Evolutionary conservation across 169 alveolate species (phyloP), one percentile per base, ranked within the genome.

Genomic region (Plasmodium blacklocki): DNA sequence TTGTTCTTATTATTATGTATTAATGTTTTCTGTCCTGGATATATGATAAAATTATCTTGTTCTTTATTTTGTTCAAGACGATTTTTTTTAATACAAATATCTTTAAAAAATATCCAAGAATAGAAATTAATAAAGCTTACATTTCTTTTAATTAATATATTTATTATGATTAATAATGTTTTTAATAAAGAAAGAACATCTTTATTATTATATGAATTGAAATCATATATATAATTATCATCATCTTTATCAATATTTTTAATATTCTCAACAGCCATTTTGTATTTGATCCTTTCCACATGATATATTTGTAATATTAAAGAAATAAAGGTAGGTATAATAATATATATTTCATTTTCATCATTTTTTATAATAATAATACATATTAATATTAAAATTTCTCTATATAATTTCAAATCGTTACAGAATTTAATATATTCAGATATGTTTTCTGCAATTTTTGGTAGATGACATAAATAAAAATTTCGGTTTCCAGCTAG

Each of bases 371-470:
- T 72, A 6, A 86, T 71, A 9, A 86, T 86, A 12, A 56, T 60
- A 58, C 92, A 86, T 26, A 86, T 86, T 2, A 86, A 19, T 23
- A 86, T 71, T 71, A 86, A 39, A n/a, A 86, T 86, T 59, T 86
- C 92, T 72, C 87, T 50, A 59, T 86, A 86, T 21, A 86, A 32
- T 64, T 86, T 86, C 52, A 86, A 21, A 14, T 86, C 92, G 14
- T 73, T 59, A 54, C 92, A 86, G 32, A 50, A 86, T 72, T 86
- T 86, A 5, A 86, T 19, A 72, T 86, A 86, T 54, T 86, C 92
- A 0, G 92, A 86, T 8, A 86, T 86, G 26, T 72, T 71, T 50
- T 86, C 92, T n/a, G 92, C 92, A 71, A 86, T 86, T 60, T 86
- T 86, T 0, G 92, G 92, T 9, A 86, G n/a, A 52, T 86, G 87